Conservation (phyloP, 2,329 filamentous ascomycete genomes). For the Orbilia brochopaga region DNA sequence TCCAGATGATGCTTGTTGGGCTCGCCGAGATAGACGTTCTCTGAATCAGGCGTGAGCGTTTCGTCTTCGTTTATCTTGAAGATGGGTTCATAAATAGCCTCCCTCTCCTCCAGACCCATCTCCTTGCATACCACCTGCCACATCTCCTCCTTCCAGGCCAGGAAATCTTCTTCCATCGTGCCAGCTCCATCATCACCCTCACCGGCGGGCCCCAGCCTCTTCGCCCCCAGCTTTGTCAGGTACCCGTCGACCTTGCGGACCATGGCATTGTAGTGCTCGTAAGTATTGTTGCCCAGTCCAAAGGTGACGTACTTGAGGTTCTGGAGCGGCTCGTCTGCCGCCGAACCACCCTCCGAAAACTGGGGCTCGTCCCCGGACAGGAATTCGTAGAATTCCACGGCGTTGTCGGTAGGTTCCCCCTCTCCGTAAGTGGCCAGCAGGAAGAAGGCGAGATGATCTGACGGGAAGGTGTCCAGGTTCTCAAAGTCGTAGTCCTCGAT, state of each 20-base stretch:
- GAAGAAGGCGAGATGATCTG: constrained; percentile 92
- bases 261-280: constrained; percentile 99
- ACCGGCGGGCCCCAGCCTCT: constrained; percentile 82
- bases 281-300: constrained; percentile 97
- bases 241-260: constrained; percentile 87
- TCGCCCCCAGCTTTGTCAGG: constrained; percentile 79
- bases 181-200: constrained; percentile 97
- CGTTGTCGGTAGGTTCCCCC: constrained; percentile 97
- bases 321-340: constrained; percentile 72
- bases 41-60: constrained; percentile 73
- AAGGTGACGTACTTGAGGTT: constrained; percentile 94
- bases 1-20: constrained; percentile 96
- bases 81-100: constrained; percentile 92
- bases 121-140: constrained; percentile 82
- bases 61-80: constrained; percentile 81
- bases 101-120: constrained; percentile 90
- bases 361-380: constrained; percentile 78
- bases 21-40: constrained; percentile 90
- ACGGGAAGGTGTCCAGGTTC: constrained; percentile 84
- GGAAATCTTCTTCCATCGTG: constrained; percentile 99
- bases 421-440: constrained; percentile 97
- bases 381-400: constrained; percentile 98
- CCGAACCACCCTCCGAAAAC: constrained; percentile 73
- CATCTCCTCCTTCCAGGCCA: constrained; percentile 99
- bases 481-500: constrained; percentile 98